These are phyloP conservation scores for Somion occarium DNA, from an alignment of 1,284 basidiomycete genomes.

Conservation along the genomic window DNA sequence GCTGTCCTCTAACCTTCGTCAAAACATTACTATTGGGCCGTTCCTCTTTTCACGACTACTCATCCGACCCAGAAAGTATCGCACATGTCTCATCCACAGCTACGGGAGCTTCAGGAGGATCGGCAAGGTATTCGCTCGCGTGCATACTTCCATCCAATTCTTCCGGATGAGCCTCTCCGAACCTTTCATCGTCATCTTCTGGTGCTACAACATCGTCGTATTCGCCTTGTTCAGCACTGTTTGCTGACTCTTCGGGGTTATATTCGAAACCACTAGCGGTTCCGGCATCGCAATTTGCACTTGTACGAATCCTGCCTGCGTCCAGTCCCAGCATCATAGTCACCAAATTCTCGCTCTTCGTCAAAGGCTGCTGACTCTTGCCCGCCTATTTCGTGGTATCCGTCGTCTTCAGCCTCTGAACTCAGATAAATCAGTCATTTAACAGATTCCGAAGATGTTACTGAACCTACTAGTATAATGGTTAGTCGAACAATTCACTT, in stretches of 20 bases:
- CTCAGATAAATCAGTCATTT: no score
- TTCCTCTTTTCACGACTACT: neutral
- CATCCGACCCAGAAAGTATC: conserved; percentile 4
- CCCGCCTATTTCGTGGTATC: neutral
- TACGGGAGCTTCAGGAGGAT: neutral
- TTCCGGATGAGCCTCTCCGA: conserved; percentile 3
- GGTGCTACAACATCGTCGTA: conserved; percentile 1
- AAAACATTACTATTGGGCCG: no score
- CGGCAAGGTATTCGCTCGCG: neutral
- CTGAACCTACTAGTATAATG: no score
- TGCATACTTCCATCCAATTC: neutral
- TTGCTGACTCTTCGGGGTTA: no score
- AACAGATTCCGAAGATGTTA: no score
- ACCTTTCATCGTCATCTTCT: conserved; percentile 7
- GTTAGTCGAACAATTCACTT: no score
- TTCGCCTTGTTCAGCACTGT: conserved; percentile 3
- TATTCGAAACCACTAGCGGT: neutral
- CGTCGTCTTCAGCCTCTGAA: neutral
- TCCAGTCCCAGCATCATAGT: conserved; percentile 5
- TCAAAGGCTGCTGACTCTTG: neutral
- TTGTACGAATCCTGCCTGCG: conserved; percentile 2
- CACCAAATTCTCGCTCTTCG: conserved; percentile 3
- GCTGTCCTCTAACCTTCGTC: no score
- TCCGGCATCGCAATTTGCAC: conserved; percentile 1
- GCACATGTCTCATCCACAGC: conserved; percentile 1